Evolutionary conservation across 352 stramenopile species (phyloP).

Genomic region (Thalassiosira hispida): DNA sequence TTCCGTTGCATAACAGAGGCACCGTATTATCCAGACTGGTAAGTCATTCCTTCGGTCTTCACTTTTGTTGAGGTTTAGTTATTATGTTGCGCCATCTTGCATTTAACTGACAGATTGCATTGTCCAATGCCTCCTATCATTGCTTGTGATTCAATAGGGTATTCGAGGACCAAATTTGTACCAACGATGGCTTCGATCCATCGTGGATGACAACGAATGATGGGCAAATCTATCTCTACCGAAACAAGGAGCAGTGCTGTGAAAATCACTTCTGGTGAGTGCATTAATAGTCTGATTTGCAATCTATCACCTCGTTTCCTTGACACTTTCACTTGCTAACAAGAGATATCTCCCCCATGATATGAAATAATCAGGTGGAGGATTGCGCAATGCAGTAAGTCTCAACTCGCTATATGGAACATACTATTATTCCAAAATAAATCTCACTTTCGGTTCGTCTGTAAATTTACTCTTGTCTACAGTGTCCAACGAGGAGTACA

Average conservation of each 20-base stretch:
- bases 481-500: conserved; percentile 58
- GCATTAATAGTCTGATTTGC: neutral
- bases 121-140: too few species aligned
- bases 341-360: neutral
- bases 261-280: conserved; percentile 41
- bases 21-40: too few species aligned
- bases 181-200: conserved; percentile 58
- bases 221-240: conserved; percentile 55
- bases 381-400: conserved; percentile 59
- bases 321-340: neutral
- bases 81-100: too few species aligned
- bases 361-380: conserved; percentile 37
- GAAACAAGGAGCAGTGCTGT: conserved; percentile 56
- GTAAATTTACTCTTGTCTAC: too few species aligned
- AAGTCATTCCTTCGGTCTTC: too few species aligned
- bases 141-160: too few species aligned
- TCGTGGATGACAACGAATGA: conserved; percentile 48
- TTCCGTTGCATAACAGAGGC: too few species aligned
- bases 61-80: too few species aligned
- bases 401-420: too few species aligned
- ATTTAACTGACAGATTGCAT: conserved; percentile 46
- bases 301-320: neutral
- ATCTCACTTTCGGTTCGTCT: too few species aligned
- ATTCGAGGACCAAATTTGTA: conserved; percentile 52
- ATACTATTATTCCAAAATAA: too few species aligned